These are phyloP conservation scores for Pyricularia sp. DNA, from an alignment of 2,329 filamentous ascomycete genomes.

Conservation along the genomic window DNA sequence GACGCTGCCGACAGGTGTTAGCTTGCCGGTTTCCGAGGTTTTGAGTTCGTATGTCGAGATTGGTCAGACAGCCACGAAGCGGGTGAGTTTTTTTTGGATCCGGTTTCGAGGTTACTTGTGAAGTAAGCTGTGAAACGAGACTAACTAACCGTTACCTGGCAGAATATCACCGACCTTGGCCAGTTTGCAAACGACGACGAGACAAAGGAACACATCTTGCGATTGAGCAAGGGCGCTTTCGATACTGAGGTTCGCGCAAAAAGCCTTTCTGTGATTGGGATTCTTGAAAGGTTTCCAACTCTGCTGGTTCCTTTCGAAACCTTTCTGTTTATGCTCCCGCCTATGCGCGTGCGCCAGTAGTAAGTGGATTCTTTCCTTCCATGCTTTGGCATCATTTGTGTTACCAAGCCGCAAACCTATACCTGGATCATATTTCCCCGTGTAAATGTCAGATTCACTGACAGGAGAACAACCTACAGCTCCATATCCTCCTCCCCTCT, in stretches of 20 bases:
- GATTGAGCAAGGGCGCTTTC: constrained; percentile 18
- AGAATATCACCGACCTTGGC: neutral
- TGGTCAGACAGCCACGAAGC: constrained; percentile 12
- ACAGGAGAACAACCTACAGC: neutral
- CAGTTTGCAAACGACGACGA: constrained; percentile 6
- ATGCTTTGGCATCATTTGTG: neutral
- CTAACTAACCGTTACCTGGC: neutral
- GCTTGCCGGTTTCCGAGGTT: constrained; percentile 12
- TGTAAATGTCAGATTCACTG: too few relatives aligned
- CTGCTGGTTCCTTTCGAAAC: constrained; percentile 39
- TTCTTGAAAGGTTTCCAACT: constrained; percentile 40
- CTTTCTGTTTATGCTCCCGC: constrained; percentile 47
- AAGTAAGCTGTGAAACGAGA: neutral
- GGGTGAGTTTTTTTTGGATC: constrained; percentile 7
- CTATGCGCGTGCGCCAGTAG: constrained; percentile 39
- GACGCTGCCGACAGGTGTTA: constrained; percentile 10
- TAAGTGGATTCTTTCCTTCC: neutral
- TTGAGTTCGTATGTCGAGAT: constrained; percentile 13
- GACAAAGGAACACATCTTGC: constrained; percentile 7
- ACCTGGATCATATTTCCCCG: too few relatives aligned
- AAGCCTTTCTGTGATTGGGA: constrained; percentile 40
- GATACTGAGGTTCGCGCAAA: constrained; percentile 29
- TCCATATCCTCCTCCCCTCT: constrained; percentile 48
- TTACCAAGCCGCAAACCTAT: too few relatives aligned
- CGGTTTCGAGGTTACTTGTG: neutral